Evolutionary conservation across 345 rosid species (phyloP).

Genomic region (Citrus inodora): DNA sequence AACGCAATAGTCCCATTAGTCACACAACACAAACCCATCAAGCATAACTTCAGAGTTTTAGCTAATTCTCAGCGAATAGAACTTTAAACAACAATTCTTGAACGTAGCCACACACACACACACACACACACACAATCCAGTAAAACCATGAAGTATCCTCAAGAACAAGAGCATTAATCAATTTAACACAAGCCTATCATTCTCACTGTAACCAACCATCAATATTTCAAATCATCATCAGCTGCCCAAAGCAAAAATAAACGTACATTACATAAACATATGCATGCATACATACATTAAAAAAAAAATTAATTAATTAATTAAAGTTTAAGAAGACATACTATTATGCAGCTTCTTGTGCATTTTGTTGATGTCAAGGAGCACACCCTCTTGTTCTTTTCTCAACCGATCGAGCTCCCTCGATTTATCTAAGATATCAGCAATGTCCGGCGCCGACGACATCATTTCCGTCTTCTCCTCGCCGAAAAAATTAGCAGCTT

Average conservation of each 20-base stretch:
- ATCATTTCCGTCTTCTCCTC: conserved; percentile 19
- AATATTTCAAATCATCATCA: conserved; percentile 1
- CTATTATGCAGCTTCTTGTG: conserved; percentile 82
- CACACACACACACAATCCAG: background rate
- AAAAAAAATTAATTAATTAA: background rate
- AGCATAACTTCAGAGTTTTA: background rate
- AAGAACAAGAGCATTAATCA: background rate
- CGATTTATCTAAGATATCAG: conserved; percentile 66
- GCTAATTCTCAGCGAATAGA: background rate
- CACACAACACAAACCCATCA: background rate
- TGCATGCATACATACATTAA: background rate
- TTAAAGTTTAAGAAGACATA: conserved; percentile 20
- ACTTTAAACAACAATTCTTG: background rate
- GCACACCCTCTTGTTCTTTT: conserved; percentile 66
- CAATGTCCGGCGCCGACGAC: conserved; percentile 57
- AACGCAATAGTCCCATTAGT: background rate
- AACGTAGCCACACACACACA: background rate
- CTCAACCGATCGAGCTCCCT: conserved; percentile 84
- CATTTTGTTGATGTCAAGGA: conserved; percentile 77
- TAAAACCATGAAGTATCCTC: background rate
- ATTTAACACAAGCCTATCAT: conserved; percentile 20
- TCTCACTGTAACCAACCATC: background rate
- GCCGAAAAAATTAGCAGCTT: background rate
- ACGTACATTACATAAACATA: no score
- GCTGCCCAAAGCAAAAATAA: background rate